These are phyloP conservation scores for Calonectria honghensis DNA, from an alignment of 2,329 filamentous ascomycete genomes.

Conservation along the genomic window DNA sequence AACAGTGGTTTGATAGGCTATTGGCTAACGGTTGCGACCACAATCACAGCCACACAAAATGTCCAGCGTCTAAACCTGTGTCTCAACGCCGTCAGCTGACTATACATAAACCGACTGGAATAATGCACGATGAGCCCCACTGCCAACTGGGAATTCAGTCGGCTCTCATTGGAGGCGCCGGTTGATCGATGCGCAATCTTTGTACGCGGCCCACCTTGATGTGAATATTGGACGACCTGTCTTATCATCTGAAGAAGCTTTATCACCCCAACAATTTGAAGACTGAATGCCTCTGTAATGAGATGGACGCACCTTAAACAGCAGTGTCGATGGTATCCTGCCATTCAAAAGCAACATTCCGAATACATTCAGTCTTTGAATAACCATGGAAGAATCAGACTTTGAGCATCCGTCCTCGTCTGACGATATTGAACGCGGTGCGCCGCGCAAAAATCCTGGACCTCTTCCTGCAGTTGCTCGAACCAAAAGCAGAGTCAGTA, in stretches of 20 bases:
- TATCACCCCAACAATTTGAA: conserved; percentile 34
- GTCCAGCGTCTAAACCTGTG: not conserved
- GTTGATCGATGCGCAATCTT: conserved; percentile 43
- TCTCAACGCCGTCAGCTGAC: not conserved
- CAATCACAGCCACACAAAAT: not conserved
- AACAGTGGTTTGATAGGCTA: not conserved
- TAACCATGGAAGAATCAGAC: conserved; percentile 45
- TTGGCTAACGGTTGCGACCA: not conserved
- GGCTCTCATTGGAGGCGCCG: conserved; percentile 38
- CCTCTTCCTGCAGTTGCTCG: conserved; percentile 40
- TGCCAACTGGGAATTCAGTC: conserved; percentile 8
- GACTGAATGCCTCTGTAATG: not conserved
- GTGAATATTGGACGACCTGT: not conserved
- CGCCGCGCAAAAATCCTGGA: conserved; percentile 19
- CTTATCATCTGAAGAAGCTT: not conserved
- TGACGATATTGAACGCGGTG: conserved; percentile 35
- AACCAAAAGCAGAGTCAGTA: conserved; percentile 45
- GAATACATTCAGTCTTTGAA: not conserved
- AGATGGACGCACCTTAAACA: not conserved
- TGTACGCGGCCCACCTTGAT: conserved; percentile 27
- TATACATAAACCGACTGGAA: not conserved
- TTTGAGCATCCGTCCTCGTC: conserved; percentile 44
- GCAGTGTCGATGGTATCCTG: not conserved
- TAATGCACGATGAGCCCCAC: conserved; percentile 8
- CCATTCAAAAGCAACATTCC: not conserved